Base-by-base conservation (phyloP, 2,329 filamentous ascomycete genomes). In the Berkeleyomyces basicola region DNA sequence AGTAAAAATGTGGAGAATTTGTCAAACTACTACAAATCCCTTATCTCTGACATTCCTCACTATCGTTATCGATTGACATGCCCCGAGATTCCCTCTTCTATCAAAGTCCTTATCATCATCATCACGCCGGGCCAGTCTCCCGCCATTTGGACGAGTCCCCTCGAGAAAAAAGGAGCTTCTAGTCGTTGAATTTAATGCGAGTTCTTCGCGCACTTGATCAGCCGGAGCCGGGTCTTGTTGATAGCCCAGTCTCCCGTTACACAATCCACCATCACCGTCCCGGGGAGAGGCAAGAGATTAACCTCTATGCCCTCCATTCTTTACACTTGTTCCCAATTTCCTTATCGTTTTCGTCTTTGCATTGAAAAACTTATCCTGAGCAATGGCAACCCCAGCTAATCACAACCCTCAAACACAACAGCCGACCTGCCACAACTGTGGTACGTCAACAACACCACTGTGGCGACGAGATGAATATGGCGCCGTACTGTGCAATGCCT, bases 391-490 rank as follows among this genome's bases (percentile, higher is more conserved):
- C 63, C 61, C 75, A 70, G 76, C 77, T 77, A 78, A 78, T 71
- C 72, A 77, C 70, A 74, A 80, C 68, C 74, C 82, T 74, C 79
- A 83, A 77, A 76, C 78, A 63, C 80, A 97, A 49, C 53, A 64
- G 90, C 91, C 92, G 67, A 88, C 91, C 68, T 99, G 93, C 75
- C 89, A 95, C 74, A 99, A 99, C 74, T 99, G 93, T 76, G 83
- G 84, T 67, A 99, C 93, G 53, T 95, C 90, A 49, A 97, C 91
- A 61, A 99, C 93, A 55, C 93, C 93, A 49, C 78, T 99, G 72
- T 99, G 93, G 93, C 88, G 93, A 70, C 87, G 93, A 77, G 93
- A 99, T 79, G 93, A 99, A 77, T 84, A 87, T 70, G 93, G 93
- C 68, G 87, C 90, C 0, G 92, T 99, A 44, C 86, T 99, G 61